Evolutionary conservation across 2,329 filamentous ascomycete genomes (phyloP).

Genomic region (Didymella segeticola): DNA sequence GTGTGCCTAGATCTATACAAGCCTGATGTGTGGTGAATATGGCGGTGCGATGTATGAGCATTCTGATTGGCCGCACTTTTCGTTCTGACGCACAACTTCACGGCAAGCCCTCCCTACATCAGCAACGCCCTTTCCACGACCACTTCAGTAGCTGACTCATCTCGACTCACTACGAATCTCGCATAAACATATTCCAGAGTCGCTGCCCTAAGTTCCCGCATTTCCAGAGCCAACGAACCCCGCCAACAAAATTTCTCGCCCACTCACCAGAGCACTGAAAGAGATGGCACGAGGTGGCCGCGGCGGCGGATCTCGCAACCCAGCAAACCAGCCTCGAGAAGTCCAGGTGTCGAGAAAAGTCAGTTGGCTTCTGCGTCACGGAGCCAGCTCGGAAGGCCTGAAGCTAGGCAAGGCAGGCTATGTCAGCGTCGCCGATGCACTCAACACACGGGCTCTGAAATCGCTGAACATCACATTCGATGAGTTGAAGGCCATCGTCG

Average conservation of each 20-base stretch:
- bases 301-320: slow-evolving; percentile 46
- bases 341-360: slow-evolving; percentile 58
- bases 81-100: slow-evolving; percentile 1
- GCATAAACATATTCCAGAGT: neutral
- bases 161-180: neutral
- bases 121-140: slow-evolving; percentile 9
- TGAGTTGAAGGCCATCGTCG: slow-evolving; percentile 75
- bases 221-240: neutral
- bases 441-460: slow-evolving; percentile 67
- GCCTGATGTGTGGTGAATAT: too few species aligned
- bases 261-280: slow-evolving; percentile 20
- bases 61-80: slow-evolving; percentile 4
- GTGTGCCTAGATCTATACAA: too few species aligned
- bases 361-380: slow-evolving; percentile 66
- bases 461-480: slow-evolving; percentile 75
- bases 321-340: slow-evolving; percentile 49
- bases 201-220: neutral
- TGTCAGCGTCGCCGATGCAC: slow-evolving; percentile 64
- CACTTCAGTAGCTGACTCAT: slow-evolving; percentile 5
- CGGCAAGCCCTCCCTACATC: neutral
- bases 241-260: slow-evolving; percentile 28
- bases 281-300: slow-evolving; percentile 40
- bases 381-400: slow-evolving; percentile 66
- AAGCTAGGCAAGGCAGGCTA: slow-evolving; percentile 66
- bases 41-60: neutral